Conservation (phyloP, 2,329 filamentous ascomycete genomes). For the Lomentospora prolificans region DNA sequence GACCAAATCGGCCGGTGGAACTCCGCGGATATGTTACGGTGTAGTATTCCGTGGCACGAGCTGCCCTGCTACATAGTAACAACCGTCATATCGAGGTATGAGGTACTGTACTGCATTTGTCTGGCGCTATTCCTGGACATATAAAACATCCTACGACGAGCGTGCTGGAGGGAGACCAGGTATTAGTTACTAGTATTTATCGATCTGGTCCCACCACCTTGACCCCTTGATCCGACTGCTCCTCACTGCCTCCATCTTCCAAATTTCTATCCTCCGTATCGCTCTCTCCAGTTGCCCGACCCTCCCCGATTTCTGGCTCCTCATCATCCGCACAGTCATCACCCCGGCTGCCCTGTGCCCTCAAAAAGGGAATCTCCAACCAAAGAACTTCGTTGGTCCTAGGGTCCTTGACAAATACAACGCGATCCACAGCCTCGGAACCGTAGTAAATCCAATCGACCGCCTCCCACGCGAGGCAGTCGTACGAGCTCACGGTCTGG, state of each 20-base stretch:
- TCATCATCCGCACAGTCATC: not conserved
- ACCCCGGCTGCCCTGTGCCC: constrained; percentile 3
- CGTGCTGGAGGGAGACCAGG: not conserved
- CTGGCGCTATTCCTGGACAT: not conserved
- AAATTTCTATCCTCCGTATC: not conserved
- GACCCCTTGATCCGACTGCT: not conserved
- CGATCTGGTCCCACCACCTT: not conserved
- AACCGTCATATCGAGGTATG: no score
- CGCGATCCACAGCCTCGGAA: constrained; percentile 13
- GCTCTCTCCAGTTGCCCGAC: not conserved
- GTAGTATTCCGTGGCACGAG: no score
- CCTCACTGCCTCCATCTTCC: no score
- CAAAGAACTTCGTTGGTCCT: constrained; percentile 12
- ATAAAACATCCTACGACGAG: not conserved
- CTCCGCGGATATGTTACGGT: no score
- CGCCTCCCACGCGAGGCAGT: constrained; percentile 14
- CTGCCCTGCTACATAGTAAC: no score
- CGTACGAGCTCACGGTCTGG: constrained; percentile 10
- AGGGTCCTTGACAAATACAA: constrained; percentile 15
- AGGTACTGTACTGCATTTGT: no score
- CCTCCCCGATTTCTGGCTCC: not conserved
- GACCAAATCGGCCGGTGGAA: no score
- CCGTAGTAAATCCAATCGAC: constrained; percentile 17
- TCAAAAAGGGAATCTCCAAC: constrained; percentile 15
- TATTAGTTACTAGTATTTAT: not conserved